These are phyloP conservation scores for Trichosporon ovoides DNA, from an alignment of 1,284 basidiomycete genomes.

Conservation along the genomic window DNA sequence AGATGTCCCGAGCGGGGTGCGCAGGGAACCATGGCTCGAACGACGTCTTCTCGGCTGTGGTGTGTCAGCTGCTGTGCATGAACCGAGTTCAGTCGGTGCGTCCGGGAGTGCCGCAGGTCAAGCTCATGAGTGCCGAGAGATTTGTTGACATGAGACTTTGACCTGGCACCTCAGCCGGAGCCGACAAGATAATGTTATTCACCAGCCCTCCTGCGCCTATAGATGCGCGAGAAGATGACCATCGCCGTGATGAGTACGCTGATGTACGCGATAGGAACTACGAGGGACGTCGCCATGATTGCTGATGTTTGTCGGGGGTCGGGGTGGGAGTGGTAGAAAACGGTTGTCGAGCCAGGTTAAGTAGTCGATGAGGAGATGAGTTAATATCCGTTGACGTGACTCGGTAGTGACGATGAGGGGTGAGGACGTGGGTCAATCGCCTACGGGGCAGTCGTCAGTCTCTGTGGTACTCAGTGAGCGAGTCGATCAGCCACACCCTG, in stretches of 20 bases:
- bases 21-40: slow-evolving; percentile 82
- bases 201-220: slow-evolving; percentile 74
- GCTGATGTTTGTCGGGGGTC: not conserved
- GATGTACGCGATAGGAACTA: slow-evolving; percentile 84
- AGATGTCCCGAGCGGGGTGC: slow-evolving; percentile 82
- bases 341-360: not conserved
- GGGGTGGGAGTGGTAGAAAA: not conserved
- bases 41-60: slow-evolving; percentile 55
- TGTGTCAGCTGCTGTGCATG: slow-evolving; percentile 10
- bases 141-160: not conserved
- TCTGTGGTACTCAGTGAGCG: too few relatives aligned
- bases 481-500: not conserved
- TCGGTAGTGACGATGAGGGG: too few relatives aligned
- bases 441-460: too few relatives aligned
- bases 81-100: not conserved
- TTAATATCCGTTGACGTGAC: too few relatives aligned
- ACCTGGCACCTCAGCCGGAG: not conserved
- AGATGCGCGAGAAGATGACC: slow-evolving; percentile 79
- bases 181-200: slow-evolving; percentile 39
- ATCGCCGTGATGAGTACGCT: slow-evolving; percentile 81
- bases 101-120: not conserved
- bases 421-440: too few relatives aligned
- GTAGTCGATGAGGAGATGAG: too few relatives aligned
- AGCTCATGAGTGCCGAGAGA: not conserved
- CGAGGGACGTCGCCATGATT: slow-evolving; percentile 67